These are phyloP conservation scores for Ophiostoma australiae DNA, from an alignment of 2,329 filamentous ascomycete genomes.

Conservation along the genomic window DNA sequence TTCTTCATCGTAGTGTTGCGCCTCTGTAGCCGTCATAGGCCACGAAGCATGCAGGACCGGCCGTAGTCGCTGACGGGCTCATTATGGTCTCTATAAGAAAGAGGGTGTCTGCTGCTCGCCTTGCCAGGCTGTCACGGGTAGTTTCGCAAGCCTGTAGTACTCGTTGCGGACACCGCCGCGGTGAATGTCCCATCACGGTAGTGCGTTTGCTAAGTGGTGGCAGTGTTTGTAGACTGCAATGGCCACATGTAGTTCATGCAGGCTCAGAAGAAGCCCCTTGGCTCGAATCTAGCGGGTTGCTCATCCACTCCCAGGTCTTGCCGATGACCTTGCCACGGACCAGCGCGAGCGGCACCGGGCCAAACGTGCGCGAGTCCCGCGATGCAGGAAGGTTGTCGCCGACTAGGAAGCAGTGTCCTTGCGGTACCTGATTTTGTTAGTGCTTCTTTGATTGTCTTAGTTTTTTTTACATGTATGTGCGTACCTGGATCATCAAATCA, in stretches of 20 bases:
- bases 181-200: too few species aligned
- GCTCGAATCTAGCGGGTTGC: constrained; percentile 33
- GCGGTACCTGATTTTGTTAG: constrained; percentile 60
- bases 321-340: constrained; percentile 77
- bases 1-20: not conserved
- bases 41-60: not conserved
- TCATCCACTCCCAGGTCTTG: constrained; percentile 49
- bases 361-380: constrained; percentile 79
- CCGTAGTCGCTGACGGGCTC: too few species aligned
- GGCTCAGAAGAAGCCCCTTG: not conserved
- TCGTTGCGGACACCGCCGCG: not conserved
- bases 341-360: constrained; percentile 78
- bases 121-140: not conserved
- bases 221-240: not conserved
- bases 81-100: not conserved
- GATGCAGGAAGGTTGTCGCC: constrained; percentile 85
- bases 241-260: not conserved
- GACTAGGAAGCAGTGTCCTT: constrained; percentile 85
- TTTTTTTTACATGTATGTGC: not conserved
- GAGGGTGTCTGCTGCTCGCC: not conserved
- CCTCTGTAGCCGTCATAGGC: not conserved
- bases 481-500: constrained; percentile 61
- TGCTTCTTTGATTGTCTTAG: not conserved
- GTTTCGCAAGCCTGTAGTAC: not conserved
- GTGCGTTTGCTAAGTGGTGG: not conserved